Conservation (phyloP, 192 early-diverging fungal species). For the Chytriomyces sp. region DNA sequence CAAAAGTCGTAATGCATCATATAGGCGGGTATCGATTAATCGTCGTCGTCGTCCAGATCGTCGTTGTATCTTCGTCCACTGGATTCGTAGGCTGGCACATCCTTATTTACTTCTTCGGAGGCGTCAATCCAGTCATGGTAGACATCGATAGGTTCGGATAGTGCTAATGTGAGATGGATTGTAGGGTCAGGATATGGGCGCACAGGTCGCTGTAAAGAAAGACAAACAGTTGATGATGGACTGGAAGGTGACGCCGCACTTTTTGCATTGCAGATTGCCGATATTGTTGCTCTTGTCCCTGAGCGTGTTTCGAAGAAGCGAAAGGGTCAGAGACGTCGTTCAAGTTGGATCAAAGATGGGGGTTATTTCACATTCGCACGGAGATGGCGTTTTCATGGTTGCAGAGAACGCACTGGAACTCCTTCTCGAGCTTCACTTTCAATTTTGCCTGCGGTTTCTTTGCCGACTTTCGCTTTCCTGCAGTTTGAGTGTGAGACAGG, state of each 20-base stretch:
- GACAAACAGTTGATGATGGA: slow-evolving; percentile 64
- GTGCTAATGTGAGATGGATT: slow-evolving; percentile 38
- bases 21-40: not conserved
- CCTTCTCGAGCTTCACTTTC: slow-evolving; percentile 68
- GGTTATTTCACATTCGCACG: slow-evolving; percentile 68
- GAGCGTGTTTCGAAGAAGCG: not conserved
- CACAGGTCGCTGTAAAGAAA: no score
- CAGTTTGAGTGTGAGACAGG: not conserved
- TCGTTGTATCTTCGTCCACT: not conserved
- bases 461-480: slow-evolving; percentile 76
- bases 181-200: no score
- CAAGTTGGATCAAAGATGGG: not conserved
- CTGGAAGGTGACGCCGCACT: slow-evolving; percentile 78
- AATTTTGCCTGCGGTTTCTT: slow-evolving; percentile 71
- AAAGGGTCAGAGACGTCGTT: not conserved
- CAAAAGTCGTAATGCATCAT: not conserved
- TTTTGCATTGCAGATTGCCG: slow-evolving; percentile 76
- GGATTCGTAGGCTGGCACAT: not conserved
- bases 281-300: slow-evolving; percentile 74
- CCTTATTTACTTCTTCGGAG: slow-evolving; percentile 63
- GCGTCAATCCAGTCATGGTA: slow-evolving; percentile 92
- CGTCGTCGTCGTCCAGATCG: not conserved
- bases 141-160: slow-evolving; percentile 85
- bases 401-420: slow-evolving; percentile 82
- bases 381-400: slow-evolving; percentile 81